A percentile compares a stretch with the other conserved stretches of the same genome.
Conservation (phyloP, 2,329 filamentous ascomycete genomes). For the Lomentospora prolificans region DNA sequence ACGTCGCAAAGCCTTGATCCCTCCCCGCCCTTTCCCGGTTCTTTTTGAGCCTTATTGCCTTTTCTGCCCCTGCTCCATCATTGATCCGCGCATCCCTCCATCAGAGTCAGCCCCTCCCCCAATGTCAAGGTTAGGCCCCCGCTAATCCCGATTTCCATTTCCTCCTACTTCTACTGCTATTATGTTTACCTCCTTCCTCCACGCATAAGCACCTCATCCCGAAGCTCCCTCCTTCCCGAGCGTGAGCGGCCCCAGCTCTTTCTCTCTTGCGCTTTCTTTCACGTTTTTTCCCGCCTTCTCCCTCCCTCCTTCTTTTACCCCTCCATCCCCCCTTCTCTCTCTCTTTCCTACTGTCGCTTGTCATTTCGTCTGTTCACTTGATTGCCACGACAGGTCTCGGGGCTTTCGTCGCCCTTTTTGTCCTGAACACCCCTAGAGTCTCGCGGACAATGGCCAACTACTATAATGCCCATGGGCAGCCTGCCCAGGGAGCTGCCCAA, state of each 20-base stretch:
- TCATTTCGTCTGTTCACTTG: too few species aligned
- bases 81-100: neutral
- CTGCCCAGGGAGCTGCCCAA: neutral
- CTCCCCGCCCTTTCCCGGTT: neutral
- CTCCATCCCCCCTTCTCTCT: neutral
- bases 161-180: neutral
- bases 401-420: neutral
- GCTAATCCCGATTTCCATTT: neutral
- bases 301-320: neutral
- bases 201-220: neutral
- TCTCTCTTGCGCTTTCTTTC: neutral
- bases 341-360: too few species aligned
- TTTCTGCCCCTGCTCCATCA: neutral
- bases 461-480: constrained; percentile 1
- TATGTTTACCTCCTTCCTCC: neutral
- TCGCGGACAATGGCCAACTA: constrained; percentile 3
- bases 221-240: neutral
- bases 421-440: neutral
- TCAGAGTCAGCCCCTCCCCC: neutral
- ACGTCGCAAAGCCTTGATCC: neutral
- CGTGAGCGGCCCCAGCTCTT: neutral
- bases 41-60: too few species aligned
- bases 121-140: too few species aligned
- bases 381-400: too few species aligned
- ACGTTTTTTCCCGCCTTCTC: neutral